These are phyloP conservation scores for Globisporangium perplexum DNA, from an alignment of 352 stramenopile species.

Conservation along the genomic window DNA sequence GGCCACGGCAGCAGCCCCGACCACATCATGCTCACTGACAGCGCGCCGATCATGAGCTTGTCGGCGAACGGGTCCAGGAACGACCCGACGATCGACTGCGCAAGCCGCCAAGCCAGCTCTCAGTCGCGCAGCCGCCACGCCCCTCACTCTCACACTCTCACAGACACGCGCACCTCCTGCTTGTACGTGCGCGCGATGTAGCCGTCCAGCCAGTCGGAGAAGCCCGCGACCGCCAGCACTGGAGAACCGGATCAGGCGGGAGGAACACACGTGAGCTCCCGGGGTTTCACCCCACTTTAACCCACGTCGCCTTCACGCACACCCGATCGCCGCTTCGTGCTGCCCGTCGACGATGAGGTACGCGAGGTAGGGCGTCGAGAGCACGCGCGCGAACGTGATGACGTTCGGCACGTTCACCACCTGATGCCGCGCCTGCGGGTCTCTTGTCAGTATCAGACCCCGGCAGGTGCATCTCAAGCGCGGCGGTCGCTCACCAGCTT, in stretches of 20 bases:
- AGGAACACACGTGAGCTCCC: not conserved
- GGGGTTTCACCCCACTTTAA: not conserved
- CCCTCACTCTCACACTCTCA: too few species aligned
- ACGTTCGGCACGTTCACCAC: constrained; percentile 75
- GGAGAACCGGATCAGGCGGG: not conserved
- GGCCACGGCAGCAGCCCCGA: constrained; percentile 56
- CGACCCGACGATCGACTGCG: constrained; percentile 67
- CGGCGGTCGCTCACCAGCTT: constrained; percentile 35
- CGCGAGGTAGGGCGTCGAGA: constrained; percentile 69
- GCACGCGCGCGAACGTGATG: constrained; percentile 74
- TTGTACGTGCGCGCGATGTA: constrained; percentile 74
- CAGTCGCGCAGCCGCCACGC: too few species aligned
- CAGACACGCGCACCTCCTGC: constrained; percentile 37
- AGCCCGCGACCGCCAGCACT: constrained; percentile 67
- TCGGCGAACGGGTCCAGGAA: constrained; percentile 81
- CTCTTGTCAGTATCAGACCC: too few species aligned
- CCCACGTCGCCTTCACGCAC: constrained; percentile 22
- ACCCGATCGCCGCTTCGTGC: constrained; percentile 55
- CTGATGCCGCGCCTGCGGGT: constrained; percentile 47
- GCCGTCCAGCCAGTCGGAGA: constrained; percentile 81
- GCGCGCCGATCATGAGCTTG: constrained; percentile 70
- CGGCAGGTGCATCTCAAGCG: too few species aligned
- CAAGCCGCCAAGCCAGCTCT: too few species aligned
- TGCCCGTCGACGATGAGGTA: constrained; percentile 68
- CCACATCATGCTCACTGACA: constrained; percentile 74